Evolutionary conservation across 106 monocot genomes (phyloP).

Genomic region (Apostasia shenzhenica): DNA sequence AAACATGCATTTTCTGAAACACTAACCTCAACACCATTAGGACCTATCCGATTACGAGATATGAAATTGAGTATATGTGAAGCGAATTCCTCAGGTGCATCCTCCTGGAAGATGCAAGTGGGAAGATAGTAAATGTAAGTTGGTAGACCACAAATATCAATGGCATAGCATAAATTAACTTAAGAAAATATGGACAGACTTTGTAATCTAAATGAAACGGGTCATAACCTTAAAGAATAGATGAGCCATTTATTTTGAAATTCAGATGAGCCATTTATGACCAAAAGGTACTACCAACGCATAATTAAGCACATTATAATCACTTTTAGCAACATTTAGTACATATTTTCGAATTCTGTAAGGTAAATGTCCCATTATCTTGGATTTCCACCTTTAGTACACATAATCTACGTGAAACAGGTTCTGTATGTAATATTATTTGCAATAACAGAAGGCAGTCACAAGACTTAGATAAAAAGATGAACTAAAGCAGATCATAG

Average conservation of each 20-base stretch:
- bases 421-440: too few relatives aligned
- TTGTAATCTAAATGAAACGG: neutral
- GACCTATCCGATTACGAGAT: slow-evolving; percentile 82
- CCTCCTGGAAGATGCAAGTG: slow-evolving; percentile 62
- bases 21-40: slow-evolving; percentile 81
- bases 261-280: neutral
- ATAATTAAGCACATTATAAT: too few relatives aligned
- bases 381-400: too few relatives aligned
- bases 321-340: too few relatives aligned
- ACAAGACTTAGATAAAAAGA: too few relatives aligned
- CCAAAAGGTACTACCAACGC: neutral
- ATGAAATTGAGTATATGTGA: slow-evolving; percentile 76
- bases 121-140: neutral
- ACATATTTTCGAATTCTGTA: too few relatives aligned
- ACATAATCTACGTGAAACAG: too few relatives aligned
- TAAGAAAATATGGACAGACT: neutral
- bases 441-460: too few relatives aligned
- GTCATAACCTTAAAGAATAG: neutral
- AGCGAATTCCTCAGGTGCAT: slow-evolving; percentile 93
- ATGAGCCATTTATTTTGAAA: neutral
- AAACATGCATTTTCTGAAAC: neutral
- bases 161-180: neutral
- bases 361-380: too few relatives aligned
- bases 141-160: slow-evolving; percentile 1
- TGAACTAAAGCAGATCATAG: too few relatives aligned